These are phyloP conservation scores for Lumnitzera littorea DNA, from an alignment of 345 rosid species.

Conservation along the genomic window DNA sequence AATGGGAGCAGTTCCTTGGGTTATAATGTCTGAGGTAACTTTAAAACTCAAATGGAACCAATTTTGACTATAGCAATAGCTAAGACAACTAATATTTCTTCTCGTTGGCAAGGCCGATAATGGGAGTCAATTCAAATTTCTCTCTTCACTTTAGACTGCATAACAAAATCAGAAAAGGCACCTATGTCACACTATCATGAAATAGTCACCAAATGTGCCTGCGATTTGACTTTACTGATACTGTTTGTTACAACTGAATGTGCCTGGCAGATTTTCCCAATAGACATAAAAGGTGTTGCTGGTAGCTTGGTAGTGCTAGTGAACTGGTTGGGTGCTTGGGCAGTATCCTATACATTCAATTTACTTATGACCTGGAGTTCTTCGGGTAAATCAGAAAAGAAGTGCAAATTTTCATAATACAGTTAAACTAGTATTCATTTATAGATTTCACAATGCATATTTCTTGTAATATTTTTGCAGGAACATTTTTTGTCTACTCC, in stretches of 20 bases:
- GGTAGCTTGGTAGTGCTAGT: conserved; percentile 92
- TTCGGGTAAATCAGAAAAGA: conserved; percentile 31
- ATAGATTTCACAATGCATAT: not conserved
- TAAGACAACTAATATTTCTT: no score
- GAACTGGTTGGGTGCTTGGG: conserved; percentile 94
- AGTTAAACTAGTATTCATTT: not conserved
- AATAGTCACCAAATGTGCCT: not conserved
- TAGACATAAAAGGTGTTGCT: conserved; percentile 74
- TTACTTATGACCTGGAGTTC: conserved; percentile 80
- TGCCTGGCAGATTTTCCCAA: conserved; percentile 66
- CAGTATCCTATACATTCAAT: conserved; percentile 78
- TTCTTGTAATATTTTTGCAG: conserved; percentile 29
- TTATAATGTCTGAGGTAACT: conserved; percentile 91
- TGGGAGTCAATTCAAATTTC: no score
- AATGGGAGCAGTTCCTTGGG: conserved; percentile 95
- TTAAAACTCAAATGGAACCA: not conserved
- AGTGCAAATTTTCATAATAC: not conserved
- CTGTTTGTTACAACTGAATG: not conserved
- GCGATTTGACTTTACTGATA: not conserved
- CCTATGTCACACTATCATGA: no score
- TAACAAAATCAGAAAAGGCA: no score
- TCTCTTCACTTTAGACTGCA: no score
- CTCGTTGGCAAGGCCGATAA: no score
- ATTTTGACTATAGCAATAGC: no score
- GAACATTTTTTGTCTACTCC: conserved; percentile 69